phyloP scores from a whole-genome alignment of 2,329 filamentous ascomycete genomes.

The Apiospora arundinis region DNA sequence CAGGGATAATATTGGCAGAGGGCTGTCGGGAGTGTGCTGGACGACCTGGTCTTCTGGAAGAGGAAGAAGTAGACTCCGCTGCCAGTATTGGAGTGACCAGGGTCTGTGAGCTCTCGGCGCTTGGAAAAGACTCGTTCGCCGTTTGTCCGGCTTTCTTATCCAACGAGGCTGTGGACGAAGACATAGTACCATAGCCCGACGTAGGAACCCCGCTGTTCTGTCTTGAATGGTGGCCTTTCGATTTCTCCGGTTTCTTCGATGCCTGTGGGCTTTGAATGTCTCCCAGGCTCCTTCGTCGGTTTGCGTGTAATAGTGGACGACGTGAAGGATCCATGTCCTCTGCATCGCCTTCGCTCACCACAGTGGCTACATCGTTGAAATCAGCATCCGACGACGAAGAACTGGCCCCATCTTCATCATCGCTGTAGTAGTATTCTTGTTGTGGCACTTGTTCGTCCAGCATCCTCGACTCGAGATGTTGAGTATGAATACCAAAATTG shows the following conservation, averaged over 20 bases:
- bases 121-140: not conserved
- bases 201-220: not conserved
- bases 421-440: constrained; percentile 30
- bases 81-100: not conserved
- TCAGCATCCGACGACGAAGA: constrained; percentile 37
- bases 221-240: constrained; percentile 27
- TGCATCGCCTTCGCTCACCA: constrained; percentile 49
- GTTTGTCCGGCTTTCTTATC: constrained; percentile 3
- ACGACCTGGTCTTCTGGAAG: constrained; percentile 29
- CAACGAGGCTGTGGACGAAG: constrained; percentile 17
- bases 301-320: constrained; percentile 34
- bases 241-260: constrained; percentile 37
- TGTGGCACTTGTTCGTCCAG: constrained; percentile 46
- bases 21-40: constrained; percentile 52
- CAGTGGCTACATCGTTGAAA: constrained; percentile 47
- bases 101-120: constrained; percentile 10
- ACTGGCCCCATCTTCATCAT: constrained; percentile 32
- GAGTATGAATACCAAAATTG: constrained; percentile 77
- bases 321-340: constrained; percentile 43
- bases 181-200: constrained; percentile 36
- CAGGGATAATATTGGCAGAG: constrained; percentile 67
- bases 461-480: constrained; percentile 69
- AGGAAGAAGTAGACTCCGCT: constrained; percentile 13
- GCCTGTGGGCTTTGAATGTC: constrained; percentile 43
- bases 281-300: constrained; percentile 49